Conservation (phyloP, 805 yeast genomes). For the Debaryomyces castellii region DNA sequence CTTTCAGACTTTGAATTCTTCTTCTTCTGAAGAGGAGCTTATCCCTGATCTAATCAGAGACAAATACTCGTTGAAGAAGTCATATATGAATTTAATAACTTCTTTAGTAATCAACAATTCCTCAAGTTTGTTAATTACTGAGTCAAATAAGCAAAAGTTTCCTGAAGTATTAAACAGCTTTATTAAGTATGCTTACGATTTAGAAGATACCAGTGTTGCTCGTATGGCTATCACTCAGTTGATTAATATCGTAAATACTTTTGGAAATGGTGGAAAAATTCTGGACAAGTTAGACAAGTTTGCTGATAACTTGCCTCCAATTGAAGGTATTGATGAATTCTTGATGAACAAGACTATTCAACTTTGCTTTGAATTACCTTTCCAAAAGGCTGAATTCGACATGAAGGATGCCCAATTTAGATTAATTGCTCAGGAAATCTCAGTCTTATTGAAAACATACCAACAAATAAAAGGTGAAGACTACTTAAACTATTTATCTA, state of each 20-base stretch:
- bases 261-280: conserved; percentile 61
- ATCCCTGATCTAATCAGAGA: conserved; percentile 60
- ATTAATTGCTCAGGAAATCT: conserved; percentile 70
- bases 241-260: conserved; percentile 56
- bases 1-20: conserved; percentile 46
- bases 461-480: conserved; percentile 42
- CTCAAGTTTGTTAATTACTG: conserved; percentile 72
- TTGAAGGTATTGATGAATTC: conserved; percentile 71
- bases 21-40: conserved; percentile 29
- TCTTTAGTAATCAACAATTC: conserved; percentile 74
- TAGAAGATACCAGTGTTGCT: conserved; percentile 61
- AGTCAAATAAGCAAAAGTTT: conserved; percentile 60
- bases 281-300: conserved; percentile 60
- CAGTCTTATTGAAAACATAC: conserved; percentile 65
- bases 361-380: conserved; percentile 76
- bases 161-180: conserved; percentile 62
- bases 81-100: conserved; percentile 68
- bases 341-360: conserved; percentile 68
- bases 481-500: conserved; percentile 47
- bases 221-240: conserved; percentile 71
- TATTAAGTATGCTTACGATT: conserved; percentile 62
- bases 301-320: conserved; percentile 42
- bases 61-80: conserved; percentile 62
- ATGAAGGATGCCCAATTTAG: conserved; percentile 79
- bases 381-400: conserved; percentile 63